phyloP scores from a whole-genome alignment of 345 rosid species.

The Hibiscus mutabilis region DNA sequence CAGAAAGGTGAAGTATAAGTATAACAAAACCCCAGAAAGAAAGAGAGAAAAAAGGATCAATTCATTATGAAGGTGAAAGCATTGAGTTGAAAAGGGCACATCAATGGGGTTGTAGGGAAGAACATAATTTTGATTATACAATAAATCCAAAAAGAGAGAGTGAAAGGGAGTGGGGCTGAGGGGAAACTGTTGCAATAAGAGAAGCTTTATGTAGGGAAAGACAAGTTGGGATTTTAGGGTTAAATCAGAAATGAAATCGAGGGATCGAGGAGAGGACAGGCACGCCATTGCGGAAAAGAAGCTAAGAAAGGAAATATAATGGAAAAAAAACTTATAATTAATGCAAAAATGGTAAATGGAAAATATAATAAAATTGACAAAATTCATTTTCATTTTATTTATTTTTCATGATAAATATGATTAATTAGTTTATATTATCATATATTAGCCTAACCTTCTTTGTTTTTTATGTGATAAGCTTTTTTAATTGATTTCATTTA shows the following conservation, averaged over 20 bases:
- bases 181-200: conserved; percentile 4
- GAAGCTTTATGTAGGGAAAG: conserved; percentile 31
- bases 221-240: conserved; percentile 24
- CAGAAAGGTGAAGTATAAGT: background rate
- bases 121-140: conserved; percentile 5
- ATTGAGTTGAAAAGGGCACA: conserved; percentile 17
- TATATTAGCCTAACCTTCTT: too few relatives aligned
- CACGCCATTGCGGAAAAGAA: background rate
- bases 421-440: too few relatives aligned
- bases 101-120: conserved; percentile 20
- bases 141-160: conserved; percentile 21
- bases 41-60: background rate
- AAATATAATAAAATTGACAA: background rate
- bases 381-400: background rate
- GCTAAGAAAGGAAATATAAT: background rate
- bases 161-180: conserved; percentile 14
- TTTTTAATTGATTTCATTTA: background rate
- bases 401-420: background rate
- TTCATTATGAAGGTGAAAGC: conserved; percentile 20
- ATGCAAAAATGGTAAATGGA: background rate
- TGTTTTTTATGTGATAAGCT: background rate
- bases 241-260: conserved; percentile 13
- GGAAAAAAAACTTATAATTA: background rate
- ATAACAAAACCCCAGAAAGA: background rate
- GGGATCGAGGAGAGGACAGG: conserved; percentile 3